Conservation (phyloP, 1,284 basidiomycete genomes). For the Leccinum insigne region DNA sequence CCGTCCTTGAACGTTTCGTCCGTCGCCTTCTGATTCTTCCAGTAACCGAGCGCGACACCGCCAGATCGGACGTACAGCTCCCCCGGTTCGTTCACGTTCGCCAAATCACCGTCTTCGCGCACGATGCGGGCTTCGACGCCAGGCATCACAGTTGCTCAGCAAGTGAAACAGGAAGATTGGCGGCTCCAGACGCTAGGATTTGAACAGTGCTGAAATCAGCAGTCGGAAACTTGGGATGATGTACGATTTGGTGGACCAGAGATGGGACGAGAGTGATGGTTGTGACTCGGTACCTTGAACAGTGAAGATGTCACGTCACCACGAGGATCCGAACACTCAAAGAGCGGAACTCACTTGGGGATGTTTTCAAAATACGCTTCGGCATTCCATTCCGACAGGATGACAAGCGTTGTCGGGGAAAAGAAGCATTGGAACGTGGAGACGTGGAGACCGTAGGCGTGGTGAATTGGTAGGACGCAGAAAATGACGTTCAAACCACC, state of each 20-base stretch:
- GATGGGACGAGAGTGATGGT: conserved; percentile 60
- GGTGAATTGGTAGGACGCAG: conserved; percentile 67
- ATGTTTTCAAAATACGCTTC: conserved; percentile 44
- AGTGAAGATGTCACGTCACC: neutral
- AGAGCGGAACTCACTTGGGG: conserved; percentile 38
- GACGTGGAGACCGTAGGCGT: conserved; percentile 61
- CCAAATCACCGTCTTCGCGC: conserved; percentile 59
- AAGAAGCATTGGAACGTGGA: conserved; percentile 51
- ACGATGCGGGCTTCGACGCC: conserved; percentile 65
- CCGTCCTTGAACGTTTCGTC: conserved; percentile 63
- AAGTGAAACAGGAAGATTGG: conserved; percentile 64
- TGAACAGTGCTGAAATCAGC: conserved; percentile 56
- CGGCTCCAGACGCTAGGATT: conserved; percentile 55
- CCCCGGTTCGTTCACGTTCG: conserved; percentile 58
- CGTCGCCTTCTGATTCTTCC: conserved; percentile 65
- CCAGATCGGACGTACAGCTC: conserved; percentile 60
- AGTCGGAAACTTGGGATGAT: conserved; percentile 48
- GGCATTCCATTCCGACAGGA: conserved; percentile 63
- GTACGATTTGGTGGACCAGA: conserved; percentile 62
- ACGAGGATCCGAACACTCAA: neutral
- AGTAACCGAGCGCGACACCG: conserved; percentile 66
- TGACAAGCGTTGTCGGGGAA: conserved; percentile 45
- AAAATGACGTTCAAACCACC: conserved; percentile 48
- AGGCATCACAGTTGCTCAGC: conserved; percentile 45
- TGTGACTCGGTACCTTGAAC: conserved; percentile 51